Evolutionary conservation across 306 rosid species (phyloP), one percentile per base, ranked within the genome.

Genomic region (Psophocarpus tetragonolobus): DNA sequence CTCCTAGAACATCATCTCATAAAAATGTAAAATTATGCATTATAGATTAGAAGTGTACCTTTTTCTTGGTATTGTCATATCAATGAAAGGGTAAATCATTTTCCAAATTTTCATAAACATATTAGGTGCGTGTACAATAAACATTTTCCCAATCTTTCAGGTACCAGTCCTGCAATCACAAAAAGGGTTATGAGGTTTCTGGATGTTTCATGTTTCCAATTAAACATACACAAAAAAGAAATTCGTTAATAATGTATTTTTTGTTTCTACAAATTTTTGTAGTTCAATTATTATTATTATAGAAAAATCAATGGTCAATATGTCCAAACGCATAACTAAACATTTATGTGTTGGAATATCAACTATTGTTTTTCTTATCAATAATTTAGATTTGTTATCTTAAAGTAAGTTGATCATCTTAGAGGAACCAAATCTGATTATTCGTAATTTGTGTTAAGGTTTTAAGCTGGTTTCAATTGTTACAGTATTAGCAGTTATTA

Each of bases 51-150:
- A 65, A 50, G 56, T 33, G 68, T 73, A 90, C 94, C 91, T 85
- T 90, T 74, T 82, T 81, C 79, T 79, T 90, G 62, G 92, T 90
- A n/a, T 86, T 82, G 39, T 58, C 77, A 48, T n/a, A n/a, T 90
- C 94, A 66, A 90, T 86, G 71, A 90, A 87, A 74, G 91, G 90
- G 75, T 79, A 78, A 41, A 90, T 10, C 18, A 83, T 42, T 77
- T 90, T 88, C 94, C 94, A 90, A 26, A 76, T 82, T 76, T 81
- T 83, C 92, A 86, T 90, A 77, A 90, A 90, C 42, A 88, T 6
- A 42, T 74, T 79, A 42, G 94, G 88, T 18, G 82, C 92, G 18
- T 88, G 92, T 13, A 88, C 75, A 26, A 90, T 70, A 73, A 83
- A 84, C 71, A 86, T 1, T 80, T 84, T 90, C 73, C 89, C 89